Evolutionary conservation across 2,329 filamentous ascomycete species (phyloP), one percentile per base, ranked within the genome.

Genomic region (Colletotrichum sp.): DNA sequence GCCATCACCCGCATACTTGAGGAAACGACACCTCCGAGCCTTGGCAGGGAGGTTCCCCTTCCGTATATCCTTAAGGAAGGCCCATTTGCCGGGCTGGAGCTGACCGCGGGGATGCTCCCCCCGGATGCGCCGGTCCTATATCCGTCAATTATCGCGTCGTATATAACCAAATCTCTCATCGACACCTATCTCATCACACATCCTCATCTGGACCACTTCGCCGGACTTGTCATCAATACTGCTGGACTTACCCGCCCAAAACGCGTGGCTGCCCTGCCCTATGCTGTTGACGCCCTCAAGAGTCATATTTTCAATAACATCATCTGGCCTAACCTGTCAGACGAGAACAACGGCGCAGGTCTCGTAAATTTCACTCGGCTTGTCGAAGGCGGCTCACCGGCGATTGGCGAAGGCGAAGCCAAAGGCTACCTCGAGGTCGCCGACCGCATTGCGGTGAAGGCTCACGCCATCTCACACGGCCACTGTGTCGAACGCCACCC

Each of bases 261-360:
- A 84, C 92, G 94, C 28, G 88, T 99, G 16, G 96, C 96, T 2
- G 96, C 94, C 1, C 87, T 98, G 5, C 95, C 96, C 0, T 93
- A 92, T 32, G 98, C 96, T n/a, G 96, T 99, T 67, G 90, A 95
- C 61, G 96, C 96, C 0, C 93, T 99, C 84, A 98, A 98, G 83
- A 92, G 89, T 1, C 96, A 99, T 84, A 95, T 99, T 75, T 99
- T 99, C 87, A 99, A 99, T 85, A 97, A 98, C 81, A 88, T 98
- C 73, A 98, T 98, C 69, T 99, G 97, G 97, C 97, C 97, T 0
- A 99, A 99, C 79, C 86, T 99, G 52, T 97, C 95, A 0, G 96
- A 99, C 81, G 97, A 99, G 85, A 97, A 98, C 82, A 96, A 96
- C 38, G 97, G 97, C 28, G 96, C 96, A 5, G 97, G 97, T 0